A percentile compares a stretch with the other conserved stretches of the same genome.
These are phyloP conservation scores for Batkoa obscura DNA, from an alignment of 371 early-diverging fungal genomes.

Conservation along the genomic window DNA sequence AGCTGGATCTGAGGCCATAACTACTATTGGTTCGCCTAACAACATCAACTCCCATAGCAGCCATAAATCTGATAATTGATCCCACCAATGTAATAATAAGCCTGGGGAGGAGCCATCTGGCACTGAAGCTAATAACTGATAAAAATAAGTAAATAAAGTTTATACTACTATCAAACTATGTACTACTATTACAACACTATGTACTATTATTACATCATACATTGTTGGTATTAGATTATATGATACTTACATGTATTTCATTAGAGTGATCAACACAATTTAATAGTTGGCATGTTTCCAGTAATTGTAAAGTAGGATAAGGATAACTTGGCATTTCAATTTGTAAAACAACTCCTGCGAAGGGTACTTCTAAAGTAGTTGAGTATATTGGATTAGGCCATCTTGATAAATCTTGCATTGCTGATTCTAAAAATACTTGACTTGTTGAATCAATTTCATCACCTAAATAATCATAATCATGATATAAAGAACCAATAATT, in stretches of 20 bases:
- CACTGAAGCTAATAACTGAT: constrained; percentile 1
- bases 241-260: background rate
- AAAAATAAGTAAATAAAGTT: background rate
- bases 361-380: background rate
- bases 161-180: no score
- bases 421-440: background rate
- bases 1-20: constrained; percentile 73
- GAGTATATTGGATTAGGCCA: background rate
- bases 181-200: no score
- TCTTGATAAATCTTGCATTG: background rate
- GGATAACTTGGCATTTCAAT: background rate
- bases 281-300: background rate
- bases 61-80: constrained; percentile 70
- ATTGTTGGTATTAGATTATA: no score
- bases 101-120: background rate
- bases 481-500: constrained; percentile 42
- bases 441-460: background rate
- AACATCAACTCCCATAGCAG: constrained; percentile 85
- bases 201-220: no score
- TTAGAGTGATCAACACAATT: background rate
- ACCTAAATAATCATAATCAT: background rate
- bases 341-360: background rate
- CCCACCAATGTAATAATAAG: constrained; percentile 15
- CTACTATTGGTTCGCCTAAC: constrained; percentile 78
- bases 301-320: background rate